A percentile compares a stretch with the other conserved stretches of the same genome.
phyloP scores from a whole-genome alignment of 495 filamentous ascomycete genomes.

The Pyrenopolyporus hunteri region DNA sequence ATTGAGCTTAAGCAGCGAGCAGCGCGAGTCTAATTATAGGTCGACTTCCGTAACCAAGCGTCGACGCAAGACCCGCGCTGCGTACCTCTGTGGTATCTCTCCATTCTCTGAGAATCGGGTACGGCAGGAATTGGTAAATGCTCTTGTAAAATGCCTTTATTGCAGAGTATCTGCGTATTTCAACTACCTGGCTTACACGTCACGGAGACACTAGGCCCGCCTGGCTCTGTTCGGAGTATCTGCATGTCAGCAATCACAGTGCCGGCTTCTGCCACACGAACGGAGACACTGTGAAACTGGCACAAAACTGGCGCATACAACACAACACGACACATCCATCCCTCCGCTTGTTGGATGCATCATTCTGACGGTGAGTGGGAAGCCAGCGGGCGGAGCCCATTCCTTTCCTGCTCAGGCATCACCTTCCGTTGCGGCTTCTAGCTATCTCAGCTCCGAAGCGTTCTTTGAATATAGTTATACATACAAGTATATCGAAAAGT shows the following conservation, averaged over 20 bases:
- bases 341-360: conserved; percentile 21
- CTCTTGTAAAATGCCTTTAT: too few relatives aligned
- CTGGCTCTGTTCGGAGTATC: conserved; percentile 32
- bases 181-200: conserved; percentile 31
- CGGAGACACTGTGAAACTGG: conserved; percentile 33
- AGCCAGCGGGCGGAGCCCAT: conserved; percentile 11
- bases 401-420: conserved; percentile 24
- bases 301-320: neutral
- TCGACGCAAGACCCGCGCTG: conserved; percentile 22
- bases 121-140: neutral
- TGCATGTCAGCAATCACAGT: conserved; percentile 41
- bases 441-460: conserved; percentile 14
- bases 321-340: neutral
- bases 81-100: neutral
- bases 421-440: conserved; percentile 19
- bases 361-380: conserved; percentile 38
- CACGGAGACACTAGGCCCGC: conserved; percentile 35
- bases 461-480: too few relatives aligned
- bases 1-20: conserved; percentile 4
- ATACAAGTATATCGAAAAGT: conserved; percentile 35
- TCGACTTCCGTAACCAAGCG: conserved; percentile 12
- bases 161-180: conserved; percentile 18
- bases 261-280: conserved; percentile 11
- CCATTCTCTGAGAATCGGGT: neutral
- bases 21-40: conserved; percentile 31